phyloP scores from a whole-genome alignment of 495 filamentous ascomycete species.

The Xanthoparmelia taractica region DNA sequence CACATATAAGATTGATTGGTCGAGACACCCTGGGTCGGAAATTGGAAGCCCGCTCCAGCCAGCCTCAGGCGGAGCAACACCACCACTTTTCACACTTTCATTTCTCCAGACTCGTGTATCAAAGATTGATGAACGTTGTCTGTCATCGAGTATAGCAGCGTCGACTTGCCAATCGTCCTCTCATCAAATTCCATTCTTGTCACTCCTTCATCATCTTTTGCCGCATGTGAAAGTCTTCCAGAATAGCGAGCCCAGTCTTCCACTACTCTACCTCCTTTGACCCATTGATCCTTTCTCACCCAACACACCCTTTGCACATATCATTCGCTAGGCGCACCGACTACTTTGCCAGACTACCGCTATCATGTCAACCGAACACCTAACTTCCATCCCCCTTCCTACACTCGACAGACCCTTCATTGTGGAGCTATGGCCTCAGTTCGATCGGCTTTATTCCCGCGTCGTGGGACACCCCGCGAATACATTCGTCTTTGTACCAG shows the following conservation, averaged over 20 bases:
- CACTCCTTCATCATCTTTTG: conserved; percentile 20
- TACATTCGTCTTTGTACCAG: conserved; percentile 52
- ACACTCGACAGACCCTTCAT: conserved; percentile 90
- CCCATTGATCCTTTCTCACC: conserved; percentile 11
- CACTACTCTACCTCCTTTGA: not conserved
- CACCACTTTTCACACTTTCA: not conserved
- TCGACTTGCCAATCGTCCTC: not conserved
- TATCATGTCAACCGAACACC: conserved; percentile 36
- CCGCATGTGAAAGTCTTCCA: conserved; percentile 12
- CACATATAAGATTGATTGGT: not conserved
- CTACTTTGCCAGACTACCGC: conserved; percentile 26
- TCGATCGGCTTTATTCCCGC: conserved; percentile 70
- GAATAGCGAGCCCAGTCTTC: not conserved
- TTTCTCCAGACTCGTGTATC: not conserved
- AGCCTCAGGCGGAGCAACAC: no score
- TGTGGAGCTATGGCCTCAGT: conserved; percentile 87
- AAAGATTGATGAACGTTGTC: not conserved
- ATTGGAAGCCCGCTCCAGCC: no score
- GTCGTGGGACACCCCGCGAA: conserved; percentile 60
- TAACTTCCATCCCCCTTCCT: conserved; percentile 61
- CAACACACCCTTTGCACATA: not conserved
- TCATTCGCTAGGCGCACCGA: not conserved
- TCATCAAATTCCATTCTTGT: conserved; percentile 8
- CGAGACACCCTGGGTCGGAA: not conserved
- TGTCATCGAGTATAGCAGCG: no score